A percentile compares a stretch with the other conserved stretches of the same genome.
These are phyloP conservation scores for Dendrostoma leiphaemia DNA, from an alignment of 2,329 filamentous ascomycete species.

Conservation along the genomic window DNA sequence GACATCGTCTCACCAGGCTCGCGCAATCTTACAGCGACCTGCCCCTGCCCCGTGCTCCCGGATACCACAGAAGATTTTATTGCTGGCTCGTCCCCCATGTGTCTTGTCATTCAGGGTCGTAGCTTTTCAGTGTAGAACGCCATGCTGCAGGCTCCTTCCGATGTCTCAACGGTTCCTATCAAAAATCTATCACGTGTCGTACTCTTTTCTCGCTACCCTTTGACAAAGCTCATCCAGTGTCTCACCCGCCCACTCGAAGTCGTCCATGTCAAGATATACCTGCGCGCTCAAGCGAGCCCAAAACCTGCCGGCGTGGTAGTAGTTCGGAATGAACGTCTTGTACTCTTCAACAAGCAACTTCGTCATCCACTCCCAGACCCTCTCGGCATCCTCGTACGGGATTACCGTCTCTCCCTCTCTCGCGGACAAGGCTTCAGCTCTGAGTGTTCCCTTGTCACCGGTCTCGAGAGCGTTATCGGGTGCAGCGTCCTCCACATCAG, in stretches of 20 bases:
- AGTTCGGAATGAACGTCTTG: slow-evolving; percentile 69
- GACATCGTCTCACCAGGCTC: not conserved
- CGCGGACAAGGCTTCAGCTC: slow-evolving; percentile 17
- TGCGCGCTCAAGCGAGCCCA: slow-evolving; percentile 79
- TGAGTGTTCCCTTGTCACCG: not conserved
- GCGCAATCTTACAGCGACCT: not conserved
- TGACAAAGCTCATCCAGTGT: slow-evolving; percentile 51
- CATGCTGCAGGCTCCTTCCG: not conserved
- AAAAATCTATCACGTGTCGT: slow-evolving; percentile 9
- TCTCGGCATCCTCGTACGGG: slow-evolving; percentile 28
- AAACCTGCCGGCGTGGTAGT: slow-evolving; percentile 57
- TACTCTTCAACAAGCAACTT: slow-evolving; percentile 54
- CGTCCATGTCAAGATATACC: slow-evolving; percentile 75
- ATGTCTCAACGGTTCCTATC: not conserved
- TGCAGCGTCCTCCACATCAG: slow-evolving; percentile 2
- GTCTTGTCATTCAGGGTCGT: too few species aligned
- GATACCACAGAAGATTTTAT: too few species aligned
- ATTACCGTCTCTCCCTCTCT: slow-evolving; percentile 30
- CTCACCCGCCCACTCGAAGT: slow-evolving; percentile 70
- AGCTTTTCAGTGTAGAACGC: too few species aligned
- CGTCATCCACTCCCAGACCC: slow-evolving; percentile 57
- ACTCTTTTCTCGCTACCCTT: slow-evolving; percentile 35
- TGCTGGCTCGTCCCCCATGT: too few species aligned
- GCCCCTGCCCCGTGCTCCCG: not conserved
- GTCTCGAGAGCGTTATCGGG: not conserved